phyloP scores from a whole-genome alignment of 306 rosid genomes.

The Chamaecrista fasciculata region DNA sequence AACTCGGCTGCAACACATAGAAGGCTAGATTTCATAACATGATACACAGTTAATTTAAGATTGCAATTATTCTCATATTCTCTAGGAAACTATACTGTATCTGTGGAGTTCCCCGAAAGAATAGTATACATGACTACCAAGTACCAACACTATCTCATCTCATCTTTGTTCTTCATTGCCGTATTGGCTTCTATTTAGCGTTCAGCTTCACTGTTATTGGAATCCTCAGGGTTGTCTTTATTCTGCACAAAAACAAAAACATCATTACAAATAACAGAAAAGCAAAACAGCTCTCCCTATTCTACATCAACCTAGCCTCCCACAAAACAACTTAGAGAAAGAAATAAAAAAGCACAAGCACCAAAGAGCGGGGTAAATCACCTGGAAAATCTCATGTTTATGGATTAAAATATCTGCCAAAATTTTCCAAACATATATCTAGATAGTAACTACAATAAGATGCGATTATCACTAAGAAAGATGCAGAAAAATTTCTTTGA shows the following conservation, averaged over 20 bases:
- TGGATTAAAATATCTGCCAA: neutral
- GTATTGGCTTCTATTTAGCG: no score
- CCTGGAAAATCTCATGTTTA: neutral
- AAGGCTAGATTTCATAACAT: no score
- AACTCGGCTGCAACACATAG: no score
- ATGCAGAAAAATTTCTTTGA: neutral
- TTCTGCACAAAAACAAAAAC: constrained; percentile 20
- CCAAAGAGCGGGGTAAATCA: neutral
- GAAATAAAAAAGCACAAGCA: neutral
- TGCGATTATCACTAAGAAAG: neutral
- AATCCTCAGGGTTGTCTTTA: neutral
- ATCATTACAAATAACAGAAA: constrained; percentile 2
- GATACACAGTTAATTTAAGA: no score
- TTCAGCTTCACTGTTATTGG: neutral
- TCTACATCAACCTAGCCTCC: neutral
- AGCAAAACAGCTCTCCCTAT: neutral
- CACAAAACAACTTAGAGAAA: neutral
- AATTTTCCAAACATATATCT: neutral
- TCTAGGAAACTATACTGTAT: no score
- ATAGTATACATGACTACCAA: no score
- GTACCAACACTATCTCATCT: no score
- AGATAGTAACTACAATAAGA: neutral
- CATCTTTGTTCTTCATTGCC: no score
- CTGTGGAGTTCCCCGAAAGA: no score
- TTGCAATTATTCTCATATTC: no score